Evolutionary conservation across 2,329 filamentous ascomycete genomes (phyloP).

Genomic region (Paramyrothecium roridum): DNA sequence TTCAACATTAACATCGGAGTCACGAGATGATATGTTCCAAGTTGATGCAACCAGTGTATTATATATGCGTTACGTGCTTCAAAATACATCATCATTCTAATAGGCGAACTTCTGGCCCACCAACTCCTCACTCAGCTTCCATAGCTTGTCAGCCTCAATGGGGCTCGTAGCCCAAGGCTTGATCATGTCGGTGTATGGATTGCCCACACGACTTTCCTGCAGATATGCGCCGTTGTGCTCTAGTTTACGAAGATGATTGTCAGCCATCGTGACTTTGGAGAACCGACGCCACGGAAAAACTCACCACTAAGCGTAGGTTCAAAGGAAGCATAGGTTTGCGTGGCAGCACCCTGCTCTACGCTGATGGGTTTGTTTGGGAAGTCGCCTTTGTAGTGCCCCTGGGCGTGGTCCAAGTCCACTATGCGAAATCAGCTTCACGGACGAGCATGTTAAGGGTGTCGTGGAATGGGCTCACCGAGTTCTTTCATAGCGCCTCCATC

Average conservation of each 20-base stretch:
- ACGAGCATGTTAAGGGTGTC: too few species aligned
- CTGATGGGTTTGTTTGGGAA: constrained; percentile 10
- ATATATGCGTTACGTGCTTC: too few species aligned
- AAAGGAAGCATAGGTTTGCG: constrained; percentile 32
- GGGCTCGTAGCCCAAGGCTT: constrained; percentile 26
- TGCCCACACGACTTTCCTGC: constrained; percentile 25
- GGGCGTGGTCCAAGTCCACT: neutral
- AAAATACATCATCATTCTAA: constrained; percentile 2
- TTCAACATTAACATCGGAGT: too few species aligned
- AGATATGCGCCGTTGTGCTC: constrained; percentile 29
- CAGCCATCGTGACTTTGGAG: neutral
- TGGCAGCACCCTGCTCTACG: constrained; percentile 25
- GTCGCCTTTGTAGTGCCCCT: neutral
- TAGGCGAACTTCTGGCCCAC: constrained; percentile 37
- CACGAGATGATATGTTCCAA: too few species aligned
- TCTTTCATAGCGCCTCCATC: constrained; percentile 1
- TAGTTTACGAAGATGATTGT: constrained; percentile 2
- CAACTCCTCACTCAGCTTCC: constrained; percentile 42
- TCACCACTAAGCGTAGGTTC: constrained; percentile 27
- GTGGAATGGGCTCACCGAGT: neutral
- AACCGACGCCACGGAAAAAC: neutral
- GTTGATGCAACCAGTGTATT: too few species aligned
- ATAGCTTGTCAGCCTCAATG: constrained; percentile 38
- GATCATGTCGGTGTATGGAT: constrained; percentile 22
- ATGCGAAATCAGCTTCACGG: neutral